These are phyloP conservation scores for Cladophialophora bantiana DNA, from an alignment of 2,329 filamentous ascomycete species.

Conservation along the genomic window DNA sequence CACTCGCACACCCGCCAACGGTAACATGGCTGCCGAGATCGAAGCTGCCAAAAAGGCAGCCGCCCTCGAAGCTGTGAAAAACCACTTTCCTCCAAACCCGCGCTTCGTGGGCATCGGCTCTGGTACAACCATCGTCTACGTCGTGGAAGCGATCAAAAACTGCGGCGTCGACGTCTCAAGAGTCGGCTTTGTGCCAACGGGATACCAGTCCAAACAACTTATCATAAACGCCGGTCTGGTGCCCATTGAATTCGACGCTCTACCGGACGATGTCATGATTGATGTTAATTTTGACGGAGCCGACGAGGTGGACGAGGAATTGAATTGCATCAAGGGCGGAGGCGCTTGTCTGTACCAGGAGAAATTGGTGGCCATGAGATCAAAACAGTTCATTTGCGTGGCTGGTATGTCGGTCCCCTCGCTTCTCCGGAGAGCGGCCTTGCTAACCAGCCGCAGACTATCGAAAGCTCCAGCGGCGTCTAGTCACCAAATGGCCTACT, in stretches of 20 bases:
- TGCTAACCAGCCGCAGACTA: conserved; percentile 67
- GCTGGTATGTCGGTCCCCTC: conserved; percentile 65
- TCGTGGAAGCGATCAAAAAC: conserved; percentile 68
- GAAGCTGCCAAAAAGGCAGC: conserved; percentile 68
- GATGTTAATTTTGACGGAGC: conserved; percentile 96
- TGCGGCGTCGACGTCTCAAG: conserved; percentile 53
- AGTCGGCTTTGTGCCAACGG: conserved; percentile 91
- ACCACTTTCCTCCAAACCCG: conserved; percentile 65
- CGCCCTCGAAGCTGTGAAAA: conserved; percentile 63
- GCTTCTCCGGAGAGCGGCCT: not conserved
- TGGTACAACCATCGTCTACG: conserved; percentile 71
- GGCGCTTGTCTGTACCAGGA: conserved; percentile 98
- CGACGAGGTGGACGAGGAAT: conserved; percentile 91
- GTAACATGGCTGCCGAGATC: conserved; percentile 45
- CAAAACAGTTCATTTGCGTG: conserved; percentile 86
- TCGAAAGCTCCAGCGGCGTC: conserved; percentile 80
- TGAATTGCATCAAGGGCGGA: conserved; percentile 98
- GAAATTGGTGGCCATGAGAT: conserved; percentile 87
- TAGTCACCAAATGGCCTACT: conserved; percentile 77
- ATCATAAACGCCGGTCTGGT: conserved; percentile 80
- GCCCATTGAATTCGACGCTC: conserved; percentile 77
- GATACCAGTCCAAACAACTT: conserved; percentile 86
- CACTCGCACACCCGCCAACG: not conserved
- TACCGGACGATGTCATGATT: conserved; percentile 70
- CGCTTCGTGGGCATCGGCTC: conserved; percentile 70